phyloP scores from a whole-genome alignment of 1,284 basidiomycete species.

The Fomitopsis betulina region DNA sequence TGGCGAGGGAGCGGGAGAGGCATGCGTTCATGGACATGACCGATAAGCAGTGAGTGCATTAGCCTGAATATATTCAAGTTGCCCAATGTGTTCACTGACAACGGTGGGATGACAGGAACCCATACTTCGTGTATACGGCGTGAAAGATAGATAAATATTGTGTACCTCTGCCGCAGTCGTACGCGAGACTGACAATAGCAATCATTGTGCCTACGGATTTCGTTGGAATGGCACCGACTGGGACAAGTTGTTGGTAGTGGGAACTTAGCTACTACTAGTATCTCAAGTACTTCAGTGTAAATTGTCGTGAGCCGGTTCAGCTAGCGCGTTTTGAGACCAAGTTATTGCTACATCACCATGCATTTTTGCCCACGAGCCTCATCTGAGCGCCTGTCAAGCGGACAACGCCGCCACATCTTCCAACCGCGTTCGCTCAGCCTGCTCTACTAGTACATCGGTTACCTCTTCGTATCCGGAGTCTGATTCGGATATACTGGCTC shows the following conservation, averaged over 20 bases:
- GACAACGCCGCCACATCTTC: neutral
- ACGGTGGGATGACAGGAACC: conserved; percentile 18
- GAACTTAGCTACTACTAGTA: too few relatives aligned
- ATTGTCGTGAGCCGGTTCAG: too few relatives aligned
- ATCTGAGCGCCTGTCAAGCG: too few relatives aligned
- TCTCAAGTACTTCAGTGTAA: too few relatives aligned
- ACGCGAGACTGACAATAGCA: neutral
- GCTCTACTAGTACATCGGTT: too few relatives aligned
- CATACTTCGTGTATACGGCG: conserved; percentile 45
- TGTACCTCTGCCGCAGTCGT: neutral
- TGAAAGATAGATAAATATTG: conserved; percentile 12
- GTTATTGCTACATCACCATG: too few relatives aligned
- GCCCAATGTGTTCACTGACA: neutral
- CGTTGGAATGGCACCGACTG: too few relatives aligned
- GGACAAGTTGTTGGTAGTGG: too few relatives aligned
- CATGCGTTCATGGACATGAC: conserved; percentile 63
- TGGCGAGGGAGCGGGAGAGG: conserved; percentile 50
- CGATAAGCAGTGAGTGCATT: conserved; percentile 33
- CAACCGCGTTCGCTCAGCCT: neutral
- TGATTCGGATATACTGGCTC: too few relatives aligned
- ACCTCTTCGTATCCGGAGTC: too few relatives aligned
- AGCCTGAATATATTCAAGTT: neutral
- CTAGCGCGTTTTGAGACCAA: too few relatives aligned
- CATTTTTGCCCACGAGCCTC: too few relatives aligned
- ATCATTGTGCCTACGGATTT: neutral